phyloP scores from a whole-genome alignment of 768 basidiomycete species.

The Rhizopogon vulgaris region DNA sequence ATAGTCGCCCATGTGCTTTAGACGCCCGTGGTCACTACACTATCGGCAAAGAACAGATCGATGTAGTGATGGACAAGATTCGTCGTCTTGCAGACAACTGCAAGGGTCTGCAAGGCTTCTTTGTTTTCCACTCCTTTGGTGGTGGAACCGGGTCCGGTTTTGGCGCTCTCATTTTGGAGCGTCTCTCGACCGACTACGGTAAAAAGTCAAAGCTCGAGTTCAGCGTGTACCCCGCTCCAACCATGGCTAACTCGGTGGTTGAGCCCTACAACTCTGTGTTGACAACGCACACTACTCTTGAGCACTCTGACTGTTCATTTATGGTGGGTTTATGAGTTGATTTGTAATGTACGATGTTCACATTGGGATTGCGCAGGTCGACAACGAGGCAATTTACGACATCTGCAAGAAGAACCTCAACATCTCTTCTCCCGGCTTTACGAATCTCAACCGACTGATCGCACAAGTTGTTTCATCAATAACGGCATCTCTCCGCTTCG shows the following conservation, averaged over 20 bases:
- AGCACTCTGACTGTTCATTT: conserved; percentile 99
- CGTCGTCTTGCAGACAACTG: conserved; percentile 96
- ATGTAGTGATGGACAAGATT: conserved; percentile 92
- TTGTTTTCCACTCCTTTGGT: conserved; percentile 99
- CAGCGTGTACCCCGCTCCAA: conserved; percentile 92
- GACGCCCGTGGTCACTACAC: conserved; percentile 99
- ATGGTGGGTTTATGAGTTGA: conserved; percentile 53
- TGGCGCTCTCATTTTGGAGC: conserved; percentile 92
- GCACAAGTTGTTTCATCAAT: conserved; percentile 98
- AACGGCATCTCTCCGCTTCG: conserved; percentile 80
- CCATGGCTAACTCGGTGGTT: conserved; percentile 90
- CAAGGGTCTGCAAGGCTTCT: conserved; percentile 95
- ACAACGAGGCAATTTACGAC: conserved; percentile 79
- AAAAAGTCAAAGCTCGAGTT: conserved; percentile 99
- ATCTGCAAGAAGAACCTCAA: conserved; percentile 87
- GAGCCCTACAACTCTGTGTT: conserved; percentile 98
- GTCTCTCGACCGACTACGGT: conserved; percentile 94
- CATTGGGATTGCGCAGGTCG: conserved; percentile 38
- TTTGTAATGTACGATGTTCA: conserved; percentile 4
- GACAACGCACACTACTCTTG: conserved; percentile 96
- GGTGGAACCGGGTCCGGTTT: conserved; percentile 99
- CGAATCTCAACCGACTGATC: conserved; percentile 94
- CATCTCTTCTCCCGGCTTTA: conserved; percentile 83
- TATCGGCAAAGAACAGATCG: conserved; percentile 96
- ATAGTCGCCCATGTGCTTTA: conserved; percentile 24